phyloP scores from a whole-genome alignment of 2,329 filamentous ascomycete genomes.

The Pestalotiopsis sp. region DNA sequence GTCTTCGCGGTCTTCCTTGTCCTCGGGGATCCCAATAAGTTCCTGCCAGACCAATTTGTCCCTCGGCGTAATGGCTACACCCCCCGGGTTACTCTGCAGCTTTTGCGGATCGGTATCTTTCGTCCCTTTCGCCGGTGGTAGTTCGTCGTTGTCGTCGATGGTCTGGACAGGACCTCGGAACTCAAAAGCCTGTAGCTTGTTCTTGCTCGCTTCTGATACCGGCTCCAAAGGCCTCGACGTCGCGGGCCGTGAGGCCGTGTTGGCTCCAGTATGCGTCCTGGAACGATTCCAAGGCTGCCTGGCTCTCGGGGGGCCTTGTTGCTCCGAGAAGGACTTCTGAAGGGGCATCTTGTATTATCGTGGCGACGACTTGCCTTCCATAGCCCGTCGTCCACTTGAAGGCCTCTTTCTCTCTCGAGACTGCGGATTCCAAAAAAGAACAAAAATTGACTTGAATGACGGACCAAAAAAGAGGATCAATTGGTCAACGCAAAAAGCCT shows the following conservation, averaged over 20 bases:
- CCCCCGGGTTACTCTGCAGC: conserved; percentile 19
- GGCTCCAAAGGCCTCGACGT: conserved; percentile 42
- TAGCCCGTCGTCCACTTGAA: background rate
- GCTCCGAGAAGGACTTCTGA: conserved; percentile 43
- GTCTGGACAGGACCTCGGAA: conserved; percentile 43
- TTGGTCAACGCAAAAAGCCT: background rate
- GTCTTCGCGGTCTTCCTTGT: conserved; percentile 45
- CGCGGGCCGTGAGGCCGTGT: conserved; percentile 14
- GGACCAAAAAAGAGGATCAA: background rate
- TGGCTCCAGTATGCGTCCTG: conserved; percentile 49
- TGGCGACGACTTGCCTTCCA: background rate
- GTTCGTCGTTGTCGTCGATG: conserved; percentile 20
- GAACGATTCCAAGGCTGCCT: conserved; percentile 54
- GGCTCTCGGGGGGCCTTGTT: conserved; percentile 31
- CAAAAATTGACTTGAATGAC: background rate
- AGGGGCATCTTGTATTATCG: conserved; percentile 36
- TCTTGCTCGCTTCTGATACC: conserved; percentile 61
- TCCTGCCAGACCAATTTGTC: conserved; percentile 60
- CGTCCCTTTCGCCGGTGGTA: background rate
- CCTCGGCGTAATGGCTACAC: conserved; percentile 47
- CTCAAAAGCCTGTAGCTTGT: conserved; percentile 59
- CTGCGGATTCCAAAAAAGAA: background rate
- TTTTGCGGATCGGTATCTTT: background rate
- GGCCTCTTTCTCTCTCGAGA: no score
- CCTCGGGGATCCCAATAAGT: conserved; percentile 49